Base-by-base conservation (phyloP, 768 basidiomycete genomes). In the Macrolepiota fuliginosa region DNA sequence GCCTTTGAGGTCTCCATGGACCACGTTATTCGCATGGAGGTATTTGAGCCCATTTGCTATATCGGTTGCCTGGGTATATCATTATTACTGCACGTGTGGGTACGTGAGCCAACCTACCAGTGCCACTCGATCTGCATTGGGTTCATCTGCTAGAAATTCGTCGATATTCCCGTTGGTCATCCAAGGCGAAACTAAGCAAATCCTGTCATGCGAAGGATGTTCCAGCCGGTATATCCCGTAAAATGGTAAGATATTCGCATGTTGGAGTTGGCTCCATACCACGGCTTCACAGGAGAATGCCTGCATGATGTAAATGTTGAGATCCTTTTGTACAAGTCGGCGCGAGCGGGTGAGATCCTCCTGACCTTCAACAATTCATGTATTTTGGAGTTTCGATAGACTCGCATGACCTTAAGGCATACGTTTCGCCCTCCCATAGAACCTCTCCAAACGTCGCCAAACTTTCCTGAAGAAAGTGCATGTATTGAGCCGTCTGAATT, bases 1-100 rank as follows among this genome's bases (percentile, higher is more conserved):
- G 22, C 68, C 68, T 56, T 68, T 67, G 19, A 69, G 64, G 35
- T 69, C 68, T 4, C 68, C 68, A 37, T 69, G 66, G 13, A 66
- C 35, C 12, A 69, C 50, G 19, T 58, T 50, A 24, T 62, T 27
- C 4, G 52, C 56, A 32, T 69, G 68, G 0, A 69, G 61, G 58
- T 66, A 68, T 19, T 29, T 35, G 19, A 69, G 42, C n/a, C 68
- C 68, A 5, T 50, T 22, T 4, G 65, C 60, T 22, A 69, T 62
- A 49, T 66, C 63, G 1, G 25, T 32, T 1, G 36, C 50, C 66
- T 67, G 32, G 15, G 19, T 37, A 24, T 32, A 3, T 37, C n/a
- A 37, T 17, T 17, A 22, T 17, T 12, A n/a, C 10, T 12, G 35
- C 42, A 29, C 12, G 36, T 17, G 7, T 24, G 35, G 17, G 10